phyloP scores from a whole-genome alignment of 2,329 filamentous ascomycete species.

The Lecanoromycetidae sp. region DNA sequence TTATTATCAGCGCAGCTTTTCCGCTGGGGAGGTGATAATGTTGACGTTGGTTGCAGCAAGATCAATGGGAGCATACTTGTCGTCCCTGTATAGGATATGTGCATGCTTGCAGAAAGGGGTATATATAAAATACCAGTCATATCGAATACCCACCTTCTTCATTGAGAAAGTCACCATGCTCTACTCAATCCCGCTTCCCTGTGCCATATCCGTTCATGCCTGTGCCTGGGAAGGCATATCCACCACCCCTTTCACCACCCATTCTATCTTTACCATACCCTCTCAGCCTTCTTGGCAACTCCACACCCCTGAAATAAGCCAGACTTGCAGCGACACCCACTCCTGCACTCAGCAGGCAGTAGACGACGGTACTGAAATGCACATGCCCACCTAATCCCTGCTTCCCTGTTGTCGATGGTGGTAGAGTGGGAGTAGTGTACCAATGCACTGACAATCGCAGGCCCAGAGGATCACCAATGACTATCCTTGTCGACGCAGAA shows the following conservation, averaged over 20 bases:
- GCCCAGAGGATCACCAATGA: conserved; percentile 77
- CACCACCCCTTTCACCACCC: conserved; percentile 24
- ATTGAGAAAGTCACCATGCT: not conserved
- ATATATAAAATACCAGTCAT: not conserved
- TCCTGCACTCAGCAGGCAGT: conserved; percentile 36
- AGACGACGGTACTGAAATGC: conserved; percentile 38
- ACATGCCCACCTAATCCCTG: conserved; percentile 36
- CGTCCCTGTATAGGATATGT: not conserved
- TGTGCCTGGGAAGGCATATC: conserved; percentile 15
- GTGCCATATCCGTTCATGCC: conserved; percentile 23
- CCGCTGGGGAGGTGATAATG: not conserved
- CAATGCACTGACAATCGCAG: conserved; percentile 72
- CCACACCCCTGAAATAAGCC: conserved; percentile 43
- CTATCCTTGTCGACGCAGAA: conserved; percentile 47
- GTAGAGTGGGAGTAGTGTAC: conserved; percentile 65
- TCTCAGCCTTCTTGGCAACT: conserved; percentile 39
- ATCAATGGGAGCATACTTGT: no score
- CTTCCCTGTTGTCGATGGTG: conserved; percentile 35
- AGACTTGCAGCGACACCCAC: conserved; percentile 40
- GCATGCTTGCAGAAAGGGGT: not conserved
- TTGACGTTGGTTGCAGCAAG: no score
- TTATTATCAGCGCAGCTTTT: no score
- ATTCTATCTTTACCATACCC: conserved; percentile 45
- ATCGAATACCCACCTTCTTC: not conserved
- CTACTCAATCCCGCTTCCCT: conserved; percentile 33